Conservation (phyloP, 192 early-diverging fungal species). For the Coemansia sp. region DNA sequence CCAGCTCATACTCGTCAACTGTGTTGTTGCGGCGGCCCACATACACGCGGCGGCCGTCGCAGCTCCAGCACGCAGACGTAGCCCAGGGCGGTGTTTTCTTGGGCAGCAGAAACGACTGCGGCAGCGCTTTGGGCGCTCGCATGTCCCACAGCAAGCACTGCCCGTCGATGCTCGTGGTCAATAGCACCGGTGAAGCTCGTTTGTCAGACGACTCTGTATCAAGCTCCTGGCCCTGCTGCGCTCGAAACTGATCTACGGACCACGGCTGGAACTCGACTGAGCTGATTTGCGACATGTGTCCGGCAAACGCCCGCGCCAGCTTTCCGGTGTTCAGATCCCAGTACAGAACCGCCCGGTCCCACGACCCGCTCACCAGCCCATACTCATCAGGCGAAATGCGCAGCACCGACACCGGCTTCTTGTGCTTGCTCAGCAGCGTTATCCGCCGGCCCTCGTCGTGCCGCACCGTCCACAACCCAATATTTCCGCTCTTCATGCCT, state of each 20-base stretch:
- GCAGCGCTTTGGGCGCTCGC: slow-evolving; percentile 57
- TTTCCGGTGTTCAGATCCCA: slow-evolving; percentile 86
- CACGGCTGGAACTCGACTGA: slow-evolving; percentile 64
- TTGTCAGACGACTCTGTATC: not conserved
- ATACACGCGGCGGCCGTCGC: slow-evolving; percentile 78
- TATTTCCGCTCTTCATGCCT: slow-evolving; percentile 75
- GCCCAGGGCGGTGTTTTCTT: slow-evolving; percentile 75
- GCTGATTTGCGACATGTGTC: slow-evolving; percentile 82
- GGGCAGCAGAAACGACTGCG: slow-evolving; percentile 56
- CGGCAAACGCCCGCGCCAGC: slow-evolving; percentile 65
- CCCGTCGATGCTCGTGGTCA: slow-evolving; percentile 77
- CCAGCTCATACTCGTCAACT: slow-evolving; percentile 89
- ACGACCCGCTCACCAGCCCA: slow-evolving; percentile 86
- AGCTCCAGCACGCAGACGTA: slow-evolving; percentile 76
- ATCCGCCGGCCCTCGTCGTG: slow-evolving; percentile 94
- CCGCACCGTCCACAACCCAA: slow-evolving; percentile 84
- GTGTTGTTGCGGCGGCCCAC: slow-evolving; percentile 86
- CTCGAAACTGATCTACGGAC: slow-evolving; percentile 1
- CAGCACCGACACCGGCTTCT: slow-evolving; percentile 79
- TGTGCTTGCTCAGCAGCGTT: slow-evolving; percentile 78
- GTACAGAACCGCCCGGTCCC: slow-evolving; percentile 81
- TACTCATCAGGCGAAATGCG: slow-evolving; percentile 79
- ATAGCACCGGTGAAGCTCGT: slow-evolving; percentile 46
- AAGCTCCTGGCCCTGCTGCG: not conserved
- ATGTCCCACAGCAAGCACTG: slow-evolving; percentile 75